A percentile compares a stretch with the other conserved stretches of the same genome.
These are phyloP conservation scores for Letharia lupina DNA, from an alignment of 495 filamentous ascomycete genomes.

Conservation along the genomic window DNA sequence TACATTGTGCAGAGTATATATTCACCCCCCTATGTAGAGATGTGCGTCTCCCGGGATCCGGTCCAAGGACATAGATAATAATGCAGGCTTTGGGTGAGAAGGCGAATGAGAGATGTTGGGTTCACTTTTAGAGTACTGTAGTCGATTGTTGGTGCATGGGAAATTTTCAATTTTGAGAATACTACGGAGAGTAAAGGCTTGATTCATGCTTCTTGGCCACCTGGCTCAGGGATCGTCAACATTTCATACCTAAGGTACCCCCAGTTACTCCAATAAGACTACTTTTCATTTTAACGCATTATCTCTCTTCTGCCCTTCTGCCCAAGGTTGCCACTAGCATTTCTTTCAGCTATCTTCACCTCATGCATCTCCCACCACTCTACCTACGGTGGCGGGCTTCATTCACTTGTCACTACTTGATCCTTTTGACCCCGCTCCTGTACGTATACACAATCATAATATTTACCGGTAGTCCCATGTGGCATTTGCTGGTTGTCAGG, in stretches of 20 bases:
- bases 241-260: not conserved
- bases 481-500: not conserved
- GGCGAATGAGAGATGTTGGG: not conserved
- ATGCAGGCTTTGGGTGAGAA: not conserved
- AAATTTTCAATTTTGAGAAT: not conserved
- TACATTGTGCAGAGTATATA: constrained; percentile 21
- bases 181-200: not conserved
- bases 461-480: not conserved
- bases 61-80: constrained; percentile 38
- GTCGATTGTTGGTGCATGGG: not conserved
- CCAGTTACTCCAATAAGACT: not conserved
- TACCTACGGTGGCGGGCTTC: not conserved
- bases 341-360: not conserved
- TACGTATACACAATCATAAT: not conserved
- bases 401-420: not conserved
- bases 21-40: constrained; percentile 80
- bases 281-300: not conserved
- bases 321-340: not conserved
- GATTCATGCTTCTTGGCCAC: not conserved
- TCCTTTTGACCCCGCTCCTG: not conserved
- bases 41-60: constrained; percentile 59
- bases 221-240: not conserved
- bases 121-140: constrained; percentile 1
- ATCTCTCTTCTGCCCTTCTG: not conserved
- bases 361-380: not conserved